Evolutionary conservation across 2,329 filamentous ascomycete species (phyloP), one percentile per base, ranked within the genome.

Genomic region (Penicillium sp.): DNA sequence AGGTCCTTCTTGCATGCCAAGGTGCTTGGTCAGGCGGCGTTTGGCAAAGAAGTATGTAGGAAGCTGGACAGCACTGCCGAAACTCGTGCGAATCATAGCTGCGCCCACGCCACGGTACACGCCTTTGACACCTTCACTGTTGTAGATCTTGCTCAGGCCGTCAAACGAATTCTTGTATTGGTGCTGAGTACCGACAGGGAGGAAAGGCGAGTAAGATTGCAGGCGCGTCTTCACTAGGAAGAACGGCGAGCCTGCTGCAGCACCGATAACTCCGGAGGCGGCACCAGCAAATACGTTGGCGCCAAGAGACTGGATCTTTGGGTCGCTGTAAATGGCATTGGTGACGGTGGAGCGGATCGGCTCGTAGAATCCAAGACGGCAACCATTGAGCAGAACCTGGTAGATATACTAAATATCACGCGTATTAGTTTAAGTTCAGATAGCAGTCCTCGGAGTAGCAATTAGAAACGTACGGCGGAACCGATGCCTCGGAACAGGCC

Each of bases 1-100:
- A 33, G 90, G 89, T 1, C 94, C 92, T 68, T 99, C 94, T 66
- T 94, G 79, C 87, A 97, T 91, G 41, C 86, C 90, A 48, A 92
- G 74, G 68, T 96, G 91, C 65, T 82, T 86, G 53, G 90, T 82
- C 62, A 99, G 76, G 63, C 89, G 80, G 55, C 94, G 81, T 80
- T 99, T 99, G 11, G 92, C 94, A 64, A 97, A 94, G 76, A 97
- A 99, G 73, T 99, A 99, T 31, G 94, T 99, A 2, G 94, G 94
- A 54, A 99, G 79, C 75, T 99, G 94, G 10, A 97, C 94, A 5
- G 90, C 94, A 74, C 90, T 95, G 45, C 94, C 94, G 64, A 96
- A 96, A 22, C 92, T 92, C 1, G 94, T 99, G 52, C 94, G 82
- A 56, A 99, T 89, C 90, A 96, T 96, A 20, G 94, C 92, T 3